Conservation (phyloP, 192 early-diverging fungal species). For the Lobosporangium transversale region DNA sequence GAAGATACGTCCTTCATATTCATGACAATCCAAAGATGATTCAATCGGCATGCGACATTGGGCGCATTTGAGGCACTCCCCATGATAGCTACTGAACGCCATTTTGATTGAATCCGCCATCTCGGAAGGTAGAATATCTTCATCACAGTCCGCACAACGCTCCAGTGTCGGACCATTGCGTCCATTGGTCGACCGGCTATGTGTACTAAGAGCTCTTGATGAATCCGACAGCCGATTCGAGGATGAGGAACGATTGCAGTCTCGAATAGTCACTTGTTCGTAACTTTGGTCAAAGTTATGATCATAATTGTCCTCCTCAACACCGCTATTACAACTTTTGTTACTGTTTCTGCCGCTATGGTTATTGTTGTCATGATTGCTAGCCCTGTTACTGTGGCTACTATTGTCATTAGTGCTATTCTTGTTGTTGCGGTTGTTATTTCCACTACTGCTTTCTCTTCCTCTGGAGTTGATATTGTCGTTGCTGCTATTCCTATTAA, state of each 20-base stretch:
- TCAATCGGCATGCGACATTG: constrained; percentile 59
- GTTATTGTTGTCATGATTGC: no score
- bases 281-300: not conserved
- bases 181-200: constrained; percentile 18
- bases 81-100: constrained; percentile 56
- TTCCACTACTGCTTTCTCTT: no score
- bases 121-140: constrained; percentile 39
- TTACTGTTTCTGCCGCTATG: no score
- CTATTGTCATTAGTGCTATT: no score
- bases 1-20: constrained; percentile 65
- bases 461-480: no score
- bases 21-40: constrained; percentile 58
- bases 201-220: not conserved
- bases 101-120: constrained; percentile 33
- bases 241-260: not conserved
- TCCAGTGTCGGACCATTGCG: constrained; percentile 15
- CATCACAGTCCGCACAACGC: constrained; percentile 34
- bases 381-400: not conserved
- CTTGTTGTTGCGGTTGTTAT: no score
- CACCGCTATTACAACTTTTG: no score
- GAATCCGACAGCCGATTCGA: no score
- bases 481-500: no score
- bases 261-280: no score
- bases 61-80: constrained; percentile 65
- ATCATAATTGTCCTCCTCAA: not conserved